These are phyloP conservation scores for Camellia japonica DNA, from an alignment of 148 eudicot genomes.

Conservation along the genomic window DNA sequence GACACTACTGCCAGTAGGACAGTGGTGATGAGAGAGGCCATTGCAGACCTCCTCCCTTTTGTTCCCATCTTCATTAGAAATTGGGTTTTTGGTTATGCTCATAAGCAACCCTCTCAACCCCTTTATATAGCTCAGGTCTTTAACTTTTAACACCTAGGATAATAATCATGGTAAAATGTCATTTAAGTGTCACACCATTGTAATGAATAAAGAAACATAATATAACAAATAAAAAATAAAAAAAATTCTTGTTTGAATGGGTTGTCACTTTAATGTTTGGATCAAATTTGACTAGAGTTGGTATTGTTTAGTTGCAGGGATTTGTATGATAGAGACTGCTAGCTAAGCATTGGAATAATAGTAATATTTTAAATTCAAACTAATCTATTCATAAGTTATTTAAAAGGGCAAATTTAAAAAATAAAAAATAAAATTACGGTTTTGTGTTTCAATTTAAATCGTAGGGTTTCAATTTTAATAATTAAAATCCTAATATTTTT, in stretches of 20 bases:
- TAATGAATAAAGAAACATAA: not conserved
- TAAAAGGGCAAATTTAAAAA: too few species aligned
- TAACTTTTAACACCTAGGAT: not conserved
- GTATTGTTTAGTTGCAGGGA: conserved; percentile 1
- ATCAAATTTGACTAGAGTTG: not conserved
- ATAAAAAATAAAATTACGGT: too few species aligned
- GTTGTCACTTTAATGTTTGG: not conserved
- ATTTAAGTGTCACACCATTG: not conserved
- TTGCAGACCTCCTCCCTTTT: conserved; percentile 17
- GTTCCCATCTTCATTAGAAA: conserved; percentile 25
- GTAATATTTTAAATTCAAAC: not conserved
- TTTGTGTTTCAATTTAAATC: too few species aligned
- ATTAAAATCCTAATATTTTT: too few species aligned
- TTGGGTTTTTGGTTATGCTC: conserved; percentile 21
- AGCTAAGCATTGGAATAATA: not conserved
- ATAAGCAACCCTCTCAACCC: conserved; percentile 4
- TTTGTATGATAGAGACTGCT: not conserved
- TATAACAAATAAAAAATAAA: not conserved
- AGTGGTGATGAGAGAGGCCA: conserved; percentile 39
- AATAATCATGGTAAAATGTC: not conserved
- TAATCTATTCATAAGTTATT: too few species aligned
- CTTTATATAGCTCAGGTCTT: conserved; percentile 23
- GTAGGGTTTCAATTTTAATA: too few species aligned
- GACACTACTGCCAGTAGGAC: conserved; percentile 43
- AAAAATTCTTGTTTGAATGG: too few species aligned